Evolutionary conservation across 108 stramenopile species (phyloP), one percentile per base, ranked within the genome.

Genomic region (Skeletonema costatum): DNA sequence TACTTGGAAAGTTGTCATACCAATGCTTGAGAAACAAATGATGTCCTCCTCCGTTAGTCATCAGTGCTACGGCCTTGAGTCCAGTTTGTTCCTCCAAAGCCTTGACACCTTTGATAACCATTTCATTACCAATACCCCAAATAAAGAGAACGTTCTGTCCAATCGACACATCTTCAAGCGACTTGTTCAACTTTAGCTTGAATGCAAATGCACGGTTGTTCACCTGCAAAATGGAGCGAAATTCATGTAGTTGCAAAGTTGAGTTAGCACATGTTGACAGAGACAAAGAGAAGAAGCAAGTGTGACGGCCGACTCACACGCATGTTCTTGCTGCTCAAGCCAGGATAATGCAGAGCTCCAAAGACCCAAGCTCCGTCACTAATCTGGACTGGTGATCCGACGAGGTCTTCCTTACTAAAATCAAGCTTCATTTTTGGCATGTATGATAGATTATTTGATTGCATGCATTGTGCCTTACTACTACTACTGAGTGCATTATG

Each of bases 401-500:
- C 29, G 58, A 60, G 58, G 29, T 60, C 58, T 30, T 60, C 58
- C 58, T 60, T 60, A 30, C 58, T 60, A 30, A 60, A 60, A 30
- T 60, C 58, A 30, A 30, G 58, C 10, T 41, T 41, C 39, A 41
- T 41, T 8, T 35, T 35, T 35, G 33, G 33, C 5, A 35, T 4
- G 33, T 35, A 35, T 35, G 25, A 25, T 0, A 25, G 25, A 25
- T 5, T 36, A 6, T 41, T 41, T 41, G 39, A 11, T 41, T 41
- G 39, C 10, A 41, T 41, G 5, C 7, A 41, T 41, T 9, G 39
- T 41, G 39, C 11, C 35, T 36, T 36, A 1, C 35, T n/a, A n/a
- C n/a, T n/a, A n/a, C n/a, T 36, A 6, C 35, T 36, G 39, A 35
- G 33, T 35, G 33, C 33, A 25, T 25, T 25, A 25, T 0, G 25